phyloP scores from a whole-genome alignment of 495 filamentous ascomycete genomes.

The Annulohypoxylon stygium region DNA sequence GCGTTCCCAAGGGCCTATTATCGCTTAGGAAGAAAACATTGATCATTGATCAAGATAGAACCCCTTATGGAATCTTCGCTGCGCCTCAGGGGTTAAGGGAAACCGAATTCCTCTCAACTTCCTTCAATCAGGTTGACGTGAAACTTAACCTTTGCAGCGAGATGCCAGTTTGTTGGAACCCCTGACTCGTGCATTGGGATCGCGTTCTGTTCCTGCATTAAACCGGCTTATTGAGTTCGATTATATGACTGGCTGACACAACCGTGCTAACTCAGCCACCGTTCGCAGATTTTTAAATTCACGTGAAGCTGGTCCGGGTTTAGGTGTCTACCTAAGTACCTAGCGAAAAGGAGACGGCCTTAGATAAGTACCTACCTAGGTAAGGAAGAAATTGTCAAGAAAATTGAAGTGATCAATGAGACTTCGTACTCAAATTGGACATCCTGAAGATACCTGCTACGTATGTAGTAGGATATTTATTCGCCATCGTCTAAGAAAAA shows the following conservation, averaged over 20 bases:
- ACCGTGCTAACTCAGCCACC: constrained; percentile 15
- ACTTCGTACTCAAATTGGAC: background rate
- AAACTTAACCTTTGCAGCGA: constrained; percentile 19
- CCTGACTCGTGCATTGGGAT: constrained; percentile 37
- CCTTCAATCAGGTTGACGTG: background rate
- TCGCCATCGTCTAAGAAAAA: background rate
- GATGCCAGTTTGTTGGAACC: constrained; percentile 26
- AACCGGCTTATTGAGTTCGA: constrained; percentile 26
- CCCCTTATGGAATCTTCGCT: background rate
- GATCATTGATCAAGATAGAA: background rate
- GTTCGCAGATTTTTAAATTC: background rate
- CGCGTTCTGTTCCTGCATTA: constrained; percentile 46
- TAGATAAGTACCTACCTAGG: background rate
- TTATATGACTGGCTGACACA: constrained; percentile 32
- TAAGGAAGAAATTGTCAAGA: background rate
- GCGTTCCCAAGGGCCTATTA: constrained; percentile 3
- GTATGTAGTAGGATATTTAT: background rate
- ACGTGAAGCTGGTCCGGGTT: background rate
- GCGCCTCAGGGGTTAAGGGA: constrained; percentile 7
- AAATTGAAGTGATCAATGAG: background rate
- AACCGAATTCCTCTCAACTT: background rate
- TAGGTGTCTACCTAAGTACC: background rate
- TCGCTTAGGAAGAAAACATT: constrained; percentile 6
- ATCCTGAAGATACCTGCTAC: background rate
- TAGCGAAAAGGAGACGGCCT: background rate